These are phyloP conservation scores for Penicillium atrosanguineum DNA, from an alignment of 495 filamentous ascomycete genomes.

Conservation along the genomic window DNA sequence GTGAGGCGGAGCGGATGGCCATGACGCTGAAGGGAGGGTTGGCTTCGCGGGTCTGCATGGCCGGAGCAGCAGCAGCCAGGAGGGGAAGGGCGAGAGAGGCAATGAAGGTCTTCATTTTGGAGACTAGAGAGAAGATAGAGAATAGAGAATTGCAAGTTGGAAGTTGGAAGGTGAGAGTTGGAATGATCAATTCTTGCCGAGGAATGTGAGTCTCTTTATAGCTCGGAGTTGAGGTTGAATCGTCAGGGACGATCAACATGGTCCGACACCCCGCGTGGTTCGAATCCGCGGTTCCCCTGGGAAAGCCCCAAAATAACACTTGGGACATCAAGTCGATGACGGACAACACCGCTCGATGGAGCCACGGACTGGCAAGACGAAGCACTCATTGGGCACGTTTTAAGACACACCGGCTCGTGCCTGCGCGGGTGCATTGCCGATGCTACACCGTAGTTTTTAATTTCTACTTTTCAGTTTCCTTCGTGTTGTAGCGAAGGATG, in stretches of 20 bases:
- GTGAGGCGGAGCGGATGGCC: conserved; percentile 39
- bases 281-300: too few relatives aligned
- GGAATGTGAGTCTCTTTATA: conserved; percentile 12
- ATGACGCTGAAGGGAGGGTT: conserved; percentile 34
- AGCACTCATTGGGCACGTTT: conserved; percentile 6
- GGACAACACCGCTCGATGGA: conserved; percentile 3
- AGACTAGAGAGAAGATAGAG: neutral
- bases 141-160: too few relatives aligned
- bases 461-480: too few relatives aligned
- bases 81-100: conserved; percentile 30
- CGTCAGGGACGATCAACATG: neutral
- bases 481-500: too few relatives aligned
- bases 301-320: neutral
- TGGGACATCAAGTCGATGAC: conserved; percentile 3
- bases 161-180: neutral
- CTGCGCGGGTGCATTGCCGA: neutral
- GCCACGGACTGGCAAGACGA: conserved; percentile 5
- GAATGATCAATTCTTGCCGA: neutral
- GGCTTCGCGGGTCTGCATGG: conserved; percentile 6
- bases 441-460: neutral
- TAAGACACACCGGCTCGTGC: conserved; percentile 8
- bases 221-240: neutral
- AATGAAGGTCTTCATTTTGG: conserved; percentile 30
- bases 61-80: conserved; percentile 28
- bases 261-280: too few relatives aligned